phyloP scores from a whole-genome alignment of 345 rosid genomes.

The thale cress (Arabidopsis thaliana) region DNA sequence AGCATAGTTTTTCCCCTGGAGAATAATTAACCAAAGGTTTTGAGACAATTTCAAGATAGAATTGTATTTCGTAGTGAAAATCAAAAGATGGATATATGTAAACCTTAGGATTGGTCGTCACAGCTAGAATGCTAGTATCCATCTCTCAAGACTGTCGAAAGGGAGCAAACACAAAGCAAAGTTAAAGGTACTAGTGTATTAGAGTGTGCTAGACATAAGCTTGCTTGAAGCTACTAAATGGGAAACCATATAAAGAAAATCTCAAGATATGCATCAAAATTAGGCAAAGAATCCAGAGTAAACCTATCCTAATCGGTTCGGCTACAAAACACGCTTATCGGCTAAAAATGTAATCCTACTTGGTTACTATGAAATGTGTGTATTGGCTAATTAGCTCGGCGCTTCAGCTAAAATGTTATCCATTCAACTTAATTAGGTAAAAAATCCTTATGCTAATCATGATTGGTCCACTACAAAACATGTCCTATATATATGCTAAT shows the following conservation, averaged over 20 bases:
- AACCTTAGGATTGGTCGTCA: not conserved
- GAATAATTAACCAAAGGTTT: not conserved
- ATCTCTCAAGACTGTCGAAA: not conserved
- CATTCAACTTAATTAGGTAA: not conserved
- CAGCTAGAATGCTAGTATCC: not conserved
- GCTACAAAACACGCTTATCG: no score
- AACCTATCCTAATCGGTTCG: not conserved
- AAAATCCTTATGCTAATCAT: not conserved
- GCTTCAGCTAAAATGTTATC: not conserved
- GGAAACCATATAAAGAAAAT: not conserved
- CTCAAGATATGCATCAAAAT: not conserved
- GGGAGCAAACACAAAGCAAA: not conserved
- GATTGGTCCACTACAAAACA: not conserved
- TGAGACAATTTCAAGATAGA: not conserved
- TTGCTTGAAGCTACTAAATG: not conserved
- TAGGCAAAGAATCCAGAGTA: not conserved
- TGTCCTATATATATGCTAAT: not conserved
- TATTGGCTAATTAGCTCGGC: not conserved
- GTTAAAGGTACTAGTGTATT: not conserved
- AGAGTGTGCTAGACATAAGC: not conserved
- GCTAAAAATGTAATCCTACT: not conserved
- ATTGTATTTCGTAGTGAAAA: not conserved
- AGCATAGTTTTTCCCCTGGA: conserved; percentile 59
- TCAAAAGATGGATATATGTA: not conserved
- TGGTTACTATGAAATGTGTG: not conserved